These are phyloP conservation scores for Moniliella sp. DNA, from an alignment of 1,284 basidiomycete species.

Conservation along the genomic window DNA sequence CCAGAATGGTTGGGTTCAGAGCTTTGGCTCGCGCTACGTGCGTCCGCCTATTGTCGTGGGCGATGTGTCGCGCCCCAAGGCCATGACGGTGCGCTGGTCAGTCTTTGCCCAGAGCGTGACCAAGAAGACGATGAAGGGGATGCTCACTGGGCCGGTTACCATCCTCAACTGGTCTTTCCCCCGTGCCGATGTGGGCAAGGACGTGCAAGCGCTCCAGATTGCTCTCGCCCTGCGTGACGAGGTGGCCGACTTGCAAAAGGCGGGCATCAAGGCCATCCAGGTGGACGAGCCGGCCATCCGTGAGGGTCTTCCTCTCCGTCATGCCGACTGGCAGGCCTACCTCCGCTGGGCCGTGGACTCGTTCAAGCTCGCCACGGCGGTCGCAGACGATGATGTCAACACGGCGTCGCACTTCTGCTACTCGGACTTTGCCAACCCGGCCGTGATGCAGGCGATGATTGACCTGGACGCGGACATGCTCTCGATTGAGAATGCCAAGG, in stretches of 20 bases:
- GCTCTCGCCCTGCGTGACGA: conserved; percentile 95
- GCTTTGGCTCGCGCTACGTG: conserved; percentile 70
- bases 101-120: conserved; percentile 87
- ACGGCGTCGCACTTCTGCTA: conserved; percentile 34
- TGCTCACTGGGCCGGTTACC: conserved; percentile 53
- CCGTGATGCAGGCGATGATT: conserved; percentile 93
- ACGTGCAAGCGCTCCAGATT: conserved; percentile 92
- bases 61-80: conserved; percentile 73
- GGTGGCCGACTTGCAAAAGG: conserved; percentile 88
- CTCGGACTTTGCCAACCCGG: no score
- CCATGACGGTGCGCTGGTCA: conserved; percentile 95
- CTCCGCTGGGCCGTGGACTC: conserved; percentile 33
- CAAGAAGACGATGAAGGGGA: conserved; percentile 92
- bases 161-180: conserved; percentile 99
- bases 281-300: conserved; percentile 98
- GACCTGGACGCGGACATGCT: conserved; percentile 96
- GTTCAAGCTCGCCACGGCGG: conserved; percentile 28
- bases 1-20: conserved; percentile 97
- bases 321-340: conserved; percentile 28
- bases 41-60: conserved; percentile 97
- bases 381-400: conserved; percentile 27
- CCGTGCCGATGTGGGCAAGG: conserved; percentile 85
- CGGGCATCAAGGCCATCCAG: conserved; percentile 90
- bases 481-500: conserved; percentile 64
- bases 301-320: conserved; percentile 48